Evolutionary conservation across 2,329 filamentous ascomycete species (phyloP).

Genomic region (Cladorrhinum sp.): DNA sequence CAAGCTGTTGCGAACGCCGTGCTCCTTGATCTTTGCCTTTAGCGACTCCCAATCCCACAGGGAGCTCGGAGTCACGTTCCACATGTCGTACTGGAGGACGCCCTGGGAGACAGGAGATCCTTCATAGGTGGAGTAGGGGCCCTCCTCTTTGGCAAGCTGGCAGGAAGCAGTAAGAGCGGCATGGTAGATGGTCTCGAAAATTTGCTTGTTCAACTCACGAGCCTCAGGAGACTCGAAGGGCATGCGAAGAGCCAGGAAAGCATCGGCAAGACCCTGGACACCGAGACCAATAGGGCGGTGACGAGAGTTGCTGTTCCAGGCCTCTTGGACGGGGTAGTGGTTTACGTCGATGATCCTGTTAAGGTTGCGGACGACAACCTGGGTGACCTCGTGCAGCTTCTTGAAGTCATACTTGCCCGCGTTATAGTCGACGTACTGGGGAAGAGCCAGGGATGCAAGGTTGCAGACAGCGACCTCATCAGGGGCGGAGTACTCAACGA

Average conservation of each 20-base stretch:
- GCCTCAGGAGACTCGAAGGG: slow-evolving; percentile 97
- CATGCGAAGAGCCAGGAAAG: slow-evolving; percentile 93
- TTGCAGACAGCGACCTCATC: slow-evolving; percentile 99
- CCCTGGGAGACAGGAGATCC: slow-evolving; percentile 93
- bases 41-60: slow-evolving; percentile 94
- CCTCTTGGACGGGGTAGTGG: slow-evolving; percentile 95
- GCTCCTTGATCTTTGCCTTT: slow-evolving; percentile 86
- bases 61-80: slow-evolving; percentile 87
- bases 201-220: slow-evolving; percentile 91
- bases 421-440: slow-evolving; percentile 84
- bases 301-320: slow-evolving; percentile 92
- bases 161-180: slow-evolving; percentile 86
- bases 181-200: slow-evolving; percentile 99
- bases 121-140: slow-evolving; percentile 84
- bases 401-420: slow-evolving; percentile 88
- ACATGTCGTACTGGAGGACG: slow-evolving; percentile 98
- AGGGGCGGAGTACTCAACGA: slow-evolving; percentile 93
- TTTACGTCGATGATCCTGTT: slow-evolving; percentile 99
- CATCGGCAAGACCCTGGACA: slow-evolving; percentile 96
- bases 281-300: slow-evolving; percentile 94
- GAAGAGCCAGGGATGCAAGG: slow-evolving; percentile 88
- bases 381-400: slow-evolving; percentile 91
- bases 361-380: slow-evolving; percentile 89
- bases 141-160: slow-evolving; percentile 78
- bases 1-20: slow-evolving; percentile 93